These are phyloP conservation scores for Cyberlindnera japonica DNA, from an alignment of 805 yeast genomes.

Conservation along the genomic window DNA sequence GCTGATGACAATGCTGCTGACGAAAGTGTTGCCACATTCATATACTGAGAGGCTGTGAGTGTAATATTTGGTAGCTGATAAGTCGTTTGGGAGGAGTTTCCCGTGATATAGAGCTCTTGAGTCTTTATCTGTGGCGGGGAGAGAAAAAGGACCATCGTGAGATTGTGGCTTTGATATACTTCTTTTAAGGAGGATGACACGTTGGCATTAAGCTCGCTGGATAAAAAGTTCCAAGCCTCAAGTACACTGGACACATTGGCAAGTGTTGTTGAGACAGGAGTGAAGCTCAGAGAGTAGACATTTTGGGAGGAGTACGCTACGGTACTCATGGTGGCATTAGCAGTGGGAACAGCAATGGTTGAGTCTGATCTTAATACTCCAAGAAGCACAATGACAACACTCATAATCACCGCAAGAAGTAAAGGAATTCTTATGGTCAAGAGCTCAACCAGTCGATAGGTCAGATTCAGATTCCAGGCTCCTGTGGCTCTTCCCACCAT, in stretches of 20 bases:
- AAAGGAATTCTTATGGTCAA: conserved; percentile 4
- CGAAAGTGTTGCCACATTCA: conserved; percentile 2
- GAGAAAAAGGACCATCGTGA: conserved; percentile 2
- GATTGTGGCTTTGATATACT: conserved; percentile 4
- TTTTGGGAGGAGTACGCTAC: neutral
- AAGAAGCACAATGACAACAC: conserved; percentile 2
- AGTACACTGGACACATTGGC: neutral
- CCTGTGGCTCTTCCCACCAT: neutral
- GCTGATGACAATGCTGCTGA: neutral
- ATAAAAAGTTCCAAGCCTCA: conserved; percentile 1
- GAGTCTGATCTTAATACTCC: neutral
- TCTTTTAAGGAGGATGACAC: conserved; percentile 1
- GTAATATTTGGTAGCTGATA: conserved; percentile 1
- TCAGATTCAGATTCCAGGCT: conserved; percentile 3
- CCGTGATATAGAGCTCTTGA: neutral
- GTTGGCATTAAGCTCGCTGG: conserved; percentile 1
- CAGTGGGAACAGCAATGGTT: neutral
- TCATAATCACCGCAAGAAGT: conserved; percentile 1
- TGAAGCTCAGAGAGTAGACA: neutral
- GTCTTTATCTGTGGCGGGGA: neutral
- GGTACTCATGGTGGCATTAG: neutral
- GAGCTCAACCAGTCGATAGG: conserved; percentile 10
- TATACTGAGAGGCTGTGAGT: neutral
- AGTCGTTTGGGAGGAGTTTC: neutral
- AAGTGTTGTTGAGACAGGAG: neutral